These are phyloP conservation scores for Suillus hirtellus DNA, from an alignment of 768 basidiomycete genomes.

Conservation along the genomic window DNA sequence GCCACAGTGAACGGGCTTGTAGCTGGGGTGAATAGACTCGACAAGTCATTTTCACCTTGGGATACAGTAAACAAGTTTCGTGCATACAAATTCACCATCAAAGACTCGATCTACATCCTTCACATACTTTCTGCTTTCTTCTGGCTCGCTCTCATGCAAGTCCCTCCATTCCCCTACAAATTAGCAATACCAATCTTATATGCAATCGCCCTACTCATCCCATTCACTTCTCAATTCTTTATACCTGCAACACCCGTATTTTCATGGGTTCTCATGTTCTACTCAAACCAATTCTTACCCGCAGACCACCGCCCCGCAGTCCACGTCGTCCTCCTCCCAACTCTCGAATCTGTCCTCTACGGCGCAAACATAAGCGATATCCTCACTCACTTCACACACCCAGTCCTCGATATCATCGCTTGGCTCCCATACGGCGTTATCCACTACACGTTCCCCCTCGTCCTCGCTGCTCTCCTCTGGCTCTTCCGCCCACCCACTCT, in stretches of 20 bases:
- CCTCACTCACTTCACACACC: constrained; percentile 92
- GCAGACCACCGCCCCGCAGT: constrained; percentile 73
- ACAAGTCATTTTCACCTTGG: constrained; percentile 73
- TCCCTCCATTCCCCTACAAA: constrained; percentile 70
- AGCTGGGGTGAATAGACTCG: constrained; percentile 65
- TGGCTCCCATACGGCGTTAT: constrained; percentile 97
- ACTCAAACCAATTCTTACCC: constrained; percentile 85
- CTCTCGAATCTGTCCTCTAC: constrained; percentile 91
- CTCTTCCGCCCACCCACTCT: constrained; percentile 83
- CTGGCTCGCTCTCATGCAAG: constrained; percentile 74
- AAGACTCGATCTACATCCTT: constrained; percentile 64
- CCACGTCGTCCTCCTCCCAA: constrained; percentile 90
- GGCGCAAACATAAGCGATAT: constrained; percentile 98
- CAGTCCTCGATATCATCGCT: constrained; percentile 87
- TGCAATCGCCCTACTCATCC: constrained; percentile 67
- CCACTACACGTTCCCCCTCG: constrained; percentile 86
- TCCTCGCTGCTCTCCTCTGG: constrained; percentile 86
- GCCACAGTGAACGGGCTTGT: constrained; percentile 46
- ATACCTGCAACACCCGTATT: constrained; percentile 85
- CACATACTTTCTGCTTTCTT: constrained; percentile 62
- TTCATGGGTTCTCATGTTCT: constrained; percentile 84
- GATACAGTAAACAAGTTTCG: constrained; percentile 63
- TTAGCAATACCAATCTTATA: constrained; percentile 77
- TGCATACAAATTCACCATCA: constrained; percentile 52
- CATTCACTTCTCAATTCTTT: constrained; percentile 90